Conservation (phyloP, 2,329 filamentous ascomycete species). For the Fusarium sp. region DNA sequence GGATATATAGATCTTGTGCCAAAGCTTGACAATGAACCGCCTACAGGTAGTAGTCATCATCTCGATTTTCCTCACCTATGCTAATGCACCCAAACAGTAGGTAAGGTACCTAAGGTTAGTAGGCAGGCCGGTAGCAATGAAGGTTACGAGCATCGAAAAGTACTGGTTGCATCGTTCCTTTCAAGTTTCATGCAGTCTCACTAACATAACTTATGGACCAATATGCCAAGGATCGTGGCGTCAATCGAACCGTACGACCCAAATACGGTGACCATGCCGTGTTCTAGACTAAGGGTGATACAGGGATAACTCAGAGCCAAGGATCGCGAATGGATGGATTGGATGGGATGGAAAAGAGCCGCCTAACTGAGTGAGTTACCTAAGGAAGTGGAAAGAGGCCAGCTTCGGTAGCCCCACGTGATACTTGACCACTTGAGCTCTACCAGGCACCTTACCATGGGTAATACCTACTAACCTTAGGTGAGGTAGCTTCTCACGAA, state of each 20-base stretch:
- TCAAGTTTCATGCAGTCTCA: conserved; percentile 16
- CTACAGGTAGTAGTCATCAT: neutral
- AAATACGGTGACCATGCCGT: conserved; percentile 11
- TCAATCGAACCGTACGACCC: neutral
- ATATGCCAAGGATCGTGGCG: conserved; percentile 15
- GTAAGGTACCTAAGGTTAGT: neutral
- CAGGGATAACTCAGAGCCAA: conserved; percentile 26
- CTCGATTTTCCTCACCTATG: neutral
- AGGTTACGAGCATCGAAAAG: neutral
- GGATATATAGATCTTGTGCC: neutral
- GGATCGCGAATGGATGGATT: conserved; percentile 21
- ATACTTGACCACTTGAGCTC: conserved; percentile 35
- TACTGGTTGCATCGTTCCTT: conserved; percentile 9
- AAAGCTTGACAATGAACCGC: neutral
- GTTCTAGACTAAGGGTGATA: conserved; percentile 22
- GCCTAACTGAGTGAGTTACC: conserved; percentile 6
- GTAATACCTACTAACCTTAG: neutral
- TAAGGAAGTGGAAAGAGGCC: neutral
- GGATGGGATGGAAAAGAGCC: conserved; percentile 7
- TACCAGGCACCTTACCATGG: neutral
- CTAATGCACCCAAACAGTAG: neutral
- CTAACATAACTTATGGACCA: neutral
- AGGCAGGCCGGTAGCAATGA: neutral
- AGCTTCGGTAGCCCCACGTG: conserved; percentile 37
- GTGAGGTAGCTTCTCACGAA: conserved; percentile 18